These are phyloP conservation scores for Colletotrichum phormii DNA, from an alignment of 2,329 filamentous ascomycete species.

Conservation along the genomic window DNA sequence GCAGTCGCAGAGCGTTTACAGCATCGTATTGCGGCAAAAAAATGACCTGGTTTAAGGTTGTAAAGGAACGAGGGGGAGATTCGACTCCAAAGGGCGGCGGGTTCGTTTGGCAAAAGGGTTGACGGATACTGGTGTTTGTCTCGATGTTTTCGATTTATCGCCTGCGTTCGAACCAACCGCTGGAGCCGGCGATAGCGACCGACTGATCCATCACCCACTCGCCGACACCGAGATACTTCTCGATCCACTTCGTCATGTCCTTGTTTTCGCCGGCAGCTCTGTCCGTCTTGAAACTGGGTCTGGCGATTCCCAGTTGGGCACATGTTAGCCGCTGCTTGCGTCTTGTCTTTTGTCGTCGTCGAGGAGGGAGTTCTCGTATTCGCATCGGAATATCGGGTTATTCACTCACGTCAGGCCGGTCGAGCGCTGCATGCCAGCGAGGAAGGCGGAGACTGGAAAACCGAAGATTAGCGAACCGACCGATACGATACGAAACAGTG, in stretches of 20 bases:
- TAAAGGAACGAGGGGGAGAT: background rate
- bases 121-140: background rate
- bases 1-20: slow-evolving; percentile 17
- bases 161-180: slow-evolving; percentile 90
- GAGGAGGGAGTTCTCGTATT: background rate
- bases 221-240: slow-evolving; percentile 92
- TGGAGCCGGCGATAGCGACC: slow-evolving; percentile 88
- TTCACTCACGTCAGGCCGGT: slow-evolving; percentile 93
- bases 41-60: background rate
- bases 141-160: slow-evolving; percentile 61
- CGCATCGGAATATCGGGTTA: background rate
- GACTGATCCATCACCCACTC: slow-evolving; percentile 99
- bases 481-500: background rate
- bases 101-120: background rate
- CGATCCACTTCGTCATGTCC: slow-evolving; percentile 87
- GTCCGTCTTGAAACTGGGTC: slow-evolving; percentile 88
- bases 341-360: background rate
- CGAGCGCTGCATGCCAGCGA: slow-evolving; percentile 96
- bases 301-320: slow-evolving; percentile 56
- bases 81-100: background rate
- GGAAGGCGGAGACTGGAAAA: slow-evolving; percentile 85
- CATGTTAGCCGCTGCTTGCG: slow-evolving; percentile 54
- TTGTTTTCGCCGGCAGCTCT: slow-evolving; percentile 83
- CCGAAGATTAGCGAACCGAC: slow-evolving; percentile 7
- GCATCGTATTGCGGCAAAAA: background rate